Evolutionary conservation across 176 grass and related monocot species (phyloP), one percentile per base, ranked within the genome.

Genomic region (Stipa capillata): DNA sequence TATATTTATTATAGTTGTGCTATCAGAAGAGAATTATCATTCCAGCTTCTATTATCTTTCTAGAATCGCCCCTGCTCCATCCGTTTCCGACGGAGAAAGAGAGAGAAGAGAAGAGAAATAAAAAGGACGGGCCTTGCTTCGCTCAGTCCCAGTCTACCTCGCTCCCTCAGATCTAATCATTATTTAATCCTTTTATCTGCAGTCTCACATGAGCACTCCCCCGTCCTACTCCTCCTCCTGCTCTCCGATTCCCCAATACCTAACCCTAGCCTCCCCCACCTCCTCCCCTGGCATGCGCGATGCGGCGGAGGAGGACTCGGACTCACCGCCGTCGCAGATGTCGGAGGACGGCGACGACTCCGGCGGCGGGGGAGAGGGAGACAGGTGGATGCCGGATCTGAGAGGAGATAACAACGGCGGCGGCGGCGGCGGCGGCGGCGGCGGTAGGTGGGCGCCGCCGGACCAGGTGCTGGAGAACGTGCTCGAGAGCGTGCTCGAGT

Each of bases 391-490:
- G 77, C 91, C 85, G 74, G 91, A 93, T 93, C 88, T 90, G 71
- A 80, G 82, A 61, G 79, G 73, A n/a, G n/a, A n/a, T n/a, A n/a
- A n/a, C n/a, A n/a, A n/a, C 18, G 77, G 87, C 11, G 47, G 70
- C 84, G 68, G 81, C 28, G 43, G 78, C 6, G 40, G 65, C 14
- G 63, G 20, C 15, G 79, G 84, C 6, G 33, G 51, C 18, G 81
- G 68, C 16, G 73, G 55, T 17, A 59, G 81, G 44, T 81, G 71
- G 82, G 82, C 85, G 43, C 93, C 94, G 65, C 94, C 94, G 31
- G 94, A 97, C 83, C 94, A 89, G 86, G 88, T 97, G 50, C 84
- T 93, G 55, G 94, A 91, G 80, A 97, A 93, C 89, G 94, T 97
- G 67, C 78, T 97, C 29, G 94, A 97, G 66, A 91, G 75, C 85